Percentiles rank a stretch among this genome's conserved stretches.
These are phyloP conservation scores for Starmerella potacharoeniae DNA, from an alignment of 805 yeast species.

Conservation along the genomic window DNA sequence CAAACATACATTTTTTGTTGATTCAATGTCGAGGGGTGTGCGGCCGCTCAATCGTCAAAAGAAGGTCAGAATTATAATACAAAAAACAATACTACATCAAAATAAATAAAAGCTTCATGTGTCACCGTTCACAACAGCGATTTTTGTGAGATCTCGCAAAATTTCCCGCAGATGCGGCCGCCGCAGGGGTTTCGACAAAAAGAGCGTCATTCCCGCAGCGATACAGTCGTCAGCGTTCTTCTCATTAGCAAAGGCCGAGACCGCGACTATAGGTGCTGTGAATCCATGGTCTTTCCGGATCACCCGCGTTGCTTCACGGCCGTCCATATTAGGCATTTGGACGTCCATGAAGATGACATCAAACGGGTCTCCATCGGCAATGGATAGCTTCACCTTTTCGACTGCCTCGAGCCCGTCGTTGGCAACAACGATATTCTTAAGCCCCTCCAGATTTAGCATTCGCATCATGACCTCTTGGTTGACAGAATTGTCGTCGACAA, in stretches of 20 bases:
- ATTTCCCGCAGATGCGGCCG: conserved; percentile 25
- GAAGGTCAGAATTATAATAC: background rate
- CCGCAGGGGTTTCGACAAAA: conserved; percentile 63
- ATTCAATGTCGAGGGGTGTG: too few species aligned
- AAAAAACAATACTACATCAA: background rate
- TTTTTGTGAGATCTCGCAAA: conserved; percentile 15
- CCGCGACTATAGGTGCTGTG: conserved; percentile 72
- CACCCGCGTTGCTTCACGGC: conserved; percentile 66
- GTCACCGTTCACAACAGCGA: background rate
- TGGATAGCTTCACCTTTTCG: conserved; percentile 44
- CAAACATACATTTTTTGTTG: too few species aligned
- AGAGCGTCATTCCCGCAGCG: conserved; percentile 87
- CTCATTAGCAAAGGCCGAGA: conserved; percentile 92
- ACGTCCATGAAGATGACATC: conserved; percentile 92
- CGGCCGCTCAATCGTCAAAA: background rate
- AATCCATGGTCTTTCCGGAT: conserved; percentile 55
- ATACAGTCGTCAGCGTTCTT: conserved; percentile 77
- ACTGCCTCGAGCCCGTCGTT: conserved; percentile 88
- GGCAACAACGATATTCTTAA: conserved; percentile 59
- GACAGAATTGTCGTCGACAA: conserved; percentile 89
- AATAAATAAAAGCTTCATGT: conserved; percentile 6
- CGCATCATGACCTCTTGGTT: conserved; percentile 89
- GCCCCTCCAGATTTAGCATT: conserved; percentile 79
- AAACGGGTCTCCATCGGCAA: conserved; percentile 29
- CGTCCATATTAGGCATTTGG: conserved; percentile 93